Conservation (phyloP, 2,329 filamentous ascomycete genomes). For the Cladosporium sp. region DNA sequence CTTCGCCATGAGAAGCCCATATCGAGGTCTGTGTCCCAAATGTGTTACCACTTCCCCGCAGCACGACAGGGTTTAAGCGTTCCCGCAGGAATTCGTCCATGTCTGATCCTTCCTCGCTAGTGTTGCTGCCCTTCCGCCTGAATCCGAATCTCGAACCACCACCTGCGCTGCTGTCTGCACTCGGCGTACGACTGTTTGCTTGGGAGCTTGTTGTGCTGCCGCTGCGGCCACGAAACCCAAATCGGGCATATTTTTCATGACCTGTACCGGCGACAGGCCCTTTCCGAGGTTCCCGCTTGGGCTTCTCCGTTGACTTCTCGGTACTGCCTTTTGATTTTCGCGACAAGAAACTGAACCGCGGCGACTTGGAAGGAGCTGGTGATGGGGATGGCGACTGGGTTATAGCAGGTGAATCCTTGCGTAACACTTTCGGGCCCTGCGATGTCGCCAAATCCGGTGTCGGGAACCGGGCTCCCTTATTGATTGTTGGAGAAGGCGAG, state of each 20-base stretch:
- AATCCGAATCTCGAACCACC: conserved; percentile 30
- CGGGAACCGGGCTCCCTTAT: conserved; percentile 14
- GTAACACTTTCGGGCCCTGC: conserved; percentile 18
- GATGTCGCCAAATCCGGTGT: conserved; percentile 15
- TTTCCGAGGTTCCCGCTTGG: conserved; percentile 57
- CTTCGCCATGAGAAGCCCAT: not conserved
- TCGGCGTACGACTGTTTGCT: conserved; percentile 42
- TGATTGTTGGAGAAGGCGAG: conserved; percentile 22
- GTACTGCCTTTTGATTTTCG: conserved; percentile 61
- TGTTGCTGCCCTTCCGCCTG: conserved; percentile 38
- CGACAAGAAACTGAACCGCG: conserved; percentile 72
- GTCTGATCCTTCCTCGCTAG: conserved; percentile 36
- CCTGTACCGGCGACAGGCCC: conserved; percentile 89
- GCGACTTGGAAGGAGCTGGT: conserved; percentile 53
- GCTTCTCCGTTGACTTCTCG: conserved; percentile 48
- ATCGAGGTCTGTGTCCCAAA: conserved; percentile 16
- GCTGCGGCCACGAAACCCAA: conserved; percentile 60
- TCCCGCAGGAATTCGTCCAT: conserved; percentile 43
- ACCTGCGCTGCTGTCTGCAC: conserved; percentile 35
- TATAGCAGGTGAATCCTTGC: conserved; percentile 29
- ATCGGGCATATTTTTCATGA: conserved; percentile 74
- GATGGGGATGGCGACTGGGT: conserved; percentile 37
- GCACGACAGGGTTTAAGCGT: conserved; percentile 37
- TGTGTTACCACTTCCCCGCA: conserved; percentile 40
- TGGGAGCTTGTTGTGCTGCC: conserved; percentile 49